Evolutionary conservation across 148 eudicot genomes (phyloP), one percentile per base, ranked within the genome.

Genomic region (Cornus florida): DNA sequence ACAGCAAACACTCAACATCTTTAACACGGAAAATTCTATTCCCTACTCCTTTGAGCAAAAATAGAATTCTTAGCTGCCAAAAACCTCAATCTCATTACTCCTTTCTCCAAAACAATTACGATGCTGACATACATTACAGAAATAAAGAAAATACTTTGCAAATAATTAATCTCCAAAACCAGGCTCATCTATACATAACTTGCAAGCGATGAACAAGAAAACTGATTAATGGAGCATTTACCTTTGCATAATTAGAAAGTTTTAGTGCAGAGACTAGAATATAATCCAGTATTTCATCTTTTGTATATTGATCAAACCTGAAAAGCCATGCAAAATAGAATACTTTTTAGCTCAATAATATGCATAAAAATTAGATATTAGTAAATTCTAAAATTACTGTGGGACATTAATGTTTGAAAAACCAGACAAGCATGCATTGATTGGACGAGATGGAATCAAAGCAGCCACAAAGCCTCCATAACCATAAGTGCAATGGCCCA

Each of bases 1-100:
- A 72, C 20, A 93, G 77, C 75, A 93, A 79, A 56, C 75, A 73
- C 35, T 75, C 78, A 69, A 90, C 87, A 62, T 89, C 97, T 80
- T 84, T 82, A 65, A 88, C 85, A 57, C 17, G 86, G 77, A 91
- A 35, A 77, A 96, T 39, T 71, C 82, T 86, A 84, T 85, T 83
- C 77, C 97, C 98, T 81, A 92, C 75, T 75, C 89, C 92, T 87
- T 89, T 93, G 79, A 96, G 78, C 84, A 96, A 84, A 41, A 90
- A 80, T 48, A 96, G 82, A 81, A 96, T 83, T 75, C 77, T 88
- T 70, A 93, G 84, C 94, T 91, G 94, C 79, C 79, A 79, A 70
- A 69, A 83, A 79, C 23, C 65, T 46, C 65, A 84, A 67, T 9
- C 57, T 6, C 5, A 50, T 31, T 72, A 69, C 53, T 57, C 31